Evolutionary conservation across 148 eudicot species (phyloP).

Genomic region (Vaccinium myrtillus): DNA sequence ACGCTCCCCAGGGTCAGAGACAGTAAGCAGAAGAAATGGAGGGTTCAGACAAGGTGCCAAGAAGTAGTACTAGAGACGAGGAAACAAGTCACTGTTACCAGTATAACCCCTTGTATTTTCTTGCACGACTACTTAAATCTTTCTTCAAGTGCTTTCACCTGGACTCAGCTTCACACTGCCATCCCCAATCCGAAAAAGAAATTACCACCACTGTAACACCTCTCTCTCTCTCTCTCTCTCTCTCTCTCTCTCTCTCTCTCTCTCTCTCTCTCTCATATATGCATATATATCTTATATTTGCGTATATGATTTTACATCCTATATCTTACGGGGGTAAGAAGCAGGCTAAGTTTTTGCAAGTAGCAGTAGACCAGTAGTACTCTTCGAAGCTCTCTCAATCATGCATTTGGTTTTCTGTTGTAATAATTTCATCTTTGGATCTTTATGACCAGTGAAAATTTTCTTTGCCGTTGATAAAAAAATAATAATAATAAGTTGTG

Average conservation of each 20-base stretch:
- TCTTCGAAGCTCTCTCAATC: too few relatives aligned
- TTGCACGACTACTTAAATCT: background rate
- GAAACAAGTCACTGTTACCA: background rate
- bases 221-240: conserved; percentile 17
- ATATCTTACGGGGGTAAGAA: too few relatives aligned
- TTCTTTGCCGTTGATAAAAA: too few relatives aligned
- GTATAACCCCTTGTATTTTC: background rate
- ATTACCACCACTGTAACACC: background rate
- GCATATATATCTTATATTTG: background rate
- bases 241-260: conserved; percentile 8
- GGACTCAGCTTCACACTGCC: background rate
- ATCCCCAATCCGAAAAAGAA: background rate
- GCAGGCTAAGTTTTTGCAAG: too few relatives aligned
- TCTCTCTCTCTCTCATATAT: background rate
- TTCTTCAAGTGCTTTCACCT: conserved; percentile 6
- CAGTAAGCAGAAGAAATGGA: background rate
- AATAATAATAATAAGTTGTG: too few relatives aligned
- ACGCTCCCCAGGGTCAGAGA: too few relatives aligned
- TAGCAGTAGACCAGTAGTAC: too few relatives aligned
- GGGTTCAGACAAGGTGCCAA: background rate
- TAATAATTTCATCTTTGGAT: too few relatives aligned
- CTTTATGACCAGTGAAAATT: too few relatives aligned
- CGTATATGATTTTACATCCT: background rate
- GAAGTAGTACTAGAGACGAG: background rate
- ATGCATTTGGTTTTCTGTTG: too few relatives aligned